phyloP scores from a whole-genome alignment of 768 basidiomycete species.

The Kwoniella bestiolae region DNA sequence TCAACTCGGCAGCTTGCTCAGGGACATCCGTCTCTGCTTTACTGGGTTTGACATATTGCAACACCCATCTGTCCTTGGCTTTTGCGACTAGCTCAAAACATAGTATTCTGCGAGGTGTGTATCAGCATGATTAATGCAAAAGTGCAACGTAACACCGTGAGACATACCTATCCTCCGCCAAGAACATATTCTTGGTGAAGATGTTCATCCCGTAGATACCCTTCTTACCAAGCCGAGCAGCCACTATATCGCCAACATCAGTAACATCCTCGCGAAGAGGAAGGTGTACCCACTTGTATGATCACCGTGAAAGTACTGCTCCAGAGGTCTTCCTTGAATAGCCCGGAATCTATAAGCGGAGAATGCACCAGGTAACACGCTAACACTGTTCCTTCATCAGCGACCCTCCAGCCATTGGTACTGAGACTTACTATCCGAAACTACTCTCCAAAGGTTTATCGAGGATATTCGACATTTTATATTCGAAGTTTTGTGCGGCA shows the following conservation, averaged over 20 bases:
- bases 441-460: conserved; percentile 53
- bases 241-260: conserved; percentile 60
- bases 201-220: conserved; percentile 91
- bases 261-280: not conserved
- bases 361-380: conserved; percentile 53
- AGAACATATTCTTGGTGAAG: conserved; percentile 83
- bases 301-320: conserved; percentile 53
- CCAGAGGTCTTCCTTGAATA: conserved; percentile 49
- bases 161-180: conserved; percentile 65
- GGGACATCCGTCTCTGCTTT: conserved; percentile 57
- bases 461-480: conserved; percentile 54
- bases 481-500: conserved; percentile 54
- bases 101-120: conserved; percentile 5
- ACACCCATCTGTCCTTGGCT: conserved; percentile 50
- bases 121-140: too few species aligned
- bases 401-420: not conserved
- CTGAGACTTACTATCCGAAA: conserved; percentile 37
- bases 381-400: conserved; percentile 35
- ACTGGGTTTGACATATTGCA: conserved; percentile 54
- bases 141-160: too few species aligned
- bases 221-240: conserved; percentile 87
- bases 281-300: conserved; percentile 38
- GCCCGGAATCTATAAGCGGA: conserved; percentile 52
- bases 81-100: conserved; percentile 46
- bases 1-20: conserved; percentile 45